A percentile compares a stretch with the other conserved stretches of the same genome.
Evolutionary conservation across 2,329 filamentous ascomycete genomes (phyloP).

Genomic region (Emergomyces orientalis): DNA sequence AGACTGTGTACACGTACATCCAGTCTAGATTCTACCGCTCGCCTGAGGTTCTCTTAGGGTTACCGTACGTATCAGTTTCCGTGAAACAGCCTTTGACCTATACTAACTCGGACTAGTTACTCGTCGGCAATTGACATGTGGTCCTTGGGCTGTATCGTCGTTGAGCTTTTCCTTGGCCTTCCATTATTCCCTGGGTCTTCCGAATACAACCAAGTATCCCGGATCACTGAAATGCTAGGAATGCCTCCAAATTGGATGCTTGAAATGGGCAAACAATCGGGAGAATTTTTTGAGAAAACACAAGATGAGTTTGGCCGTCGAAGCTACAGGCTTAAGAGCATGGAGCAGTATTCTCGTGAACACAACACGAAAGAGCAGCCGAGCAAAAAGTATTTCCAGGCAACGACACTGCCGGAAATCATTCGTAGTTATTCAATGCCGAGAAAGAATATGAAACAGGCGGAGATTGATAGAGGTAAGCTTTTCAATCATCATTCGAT

Average conservation of each 20-base stretch:
- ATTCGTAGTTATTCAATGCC: conserved; percentile 98
- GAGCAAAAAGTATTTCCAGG: conserved; percentile 99
- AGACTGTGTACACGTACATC: conserved; percentile 98
- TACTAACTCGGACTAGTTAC: conserved; percentile 45
- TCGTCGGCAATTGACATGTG: conserved; percentile 99
- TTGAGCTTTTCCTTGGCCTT: conserved; percentile 89
- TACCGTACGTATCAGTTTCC: conserved; percentile 49
- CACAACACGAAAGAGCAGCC: conserved; percentile 96
- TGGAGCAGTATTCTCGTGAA: conserved; percentile 96
- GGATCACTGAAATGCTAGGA: conserved; percentile 96
- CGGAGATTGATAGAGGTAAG: conserved; percentile 89
- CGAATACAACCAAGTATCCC: conserved; percentile 95
- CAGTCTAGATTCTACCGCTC: conserved; percentile 97
- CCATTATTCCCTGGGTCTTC: conserved; percentile 94
- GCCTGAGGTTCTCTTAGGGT: conserved; percentile 85
- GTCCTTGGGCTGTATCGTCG: conserved; percentile 96
- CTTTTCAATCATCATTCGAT: conserved; percentile 7
- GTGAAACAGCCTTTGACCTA: not conserved
- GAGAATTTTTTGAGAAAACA: conserved; percentile 91
- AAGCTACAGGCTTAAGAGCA: conserved; percentile 85
- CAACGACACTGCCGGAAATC: conserved; percentile 87
- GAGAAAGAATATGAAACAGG: conserved; percentile 97
- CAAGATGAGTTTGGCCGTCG: conserved; percentile 87
- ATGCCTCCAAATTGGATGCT: conserved; percentile 98
- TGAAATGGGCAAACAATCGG: conserved; percentile 95